phyloP scores from a whole-genome alignment of 1,284 basidiomycete species.

The Microbotryomycetes sp. region DNA sequence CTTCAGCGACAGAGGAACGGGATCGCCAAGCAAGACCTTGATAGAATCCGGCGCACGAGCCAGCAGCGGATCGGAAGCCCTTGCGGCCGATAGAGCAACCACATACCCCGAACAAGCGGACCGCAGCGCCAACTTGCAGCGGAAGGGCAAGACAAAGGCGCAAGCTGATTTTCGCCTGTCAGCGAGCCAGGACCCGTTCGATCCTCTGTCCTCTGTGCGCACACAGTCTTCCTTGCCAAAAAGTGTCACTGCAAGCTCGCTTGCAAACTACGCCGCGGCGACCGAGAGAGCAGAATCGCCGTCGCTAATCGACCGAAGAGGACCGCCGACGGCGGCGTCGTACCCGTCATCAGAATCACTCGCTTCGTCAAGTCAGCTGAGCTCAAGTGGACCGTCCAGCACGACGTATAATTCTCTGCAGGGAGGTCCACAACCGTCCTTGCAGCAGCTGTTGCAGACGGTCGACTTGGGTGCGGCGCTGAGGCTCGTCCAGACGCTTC shows the following conservation, averaged over 20 bases:
- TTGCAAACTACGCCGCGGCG: background rate
- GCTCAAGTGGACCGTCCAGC: background rate
- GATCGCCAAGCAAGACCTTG: background rate
- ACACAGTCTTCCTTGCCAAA: background rate
- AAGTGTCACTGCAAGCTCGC: background rate
- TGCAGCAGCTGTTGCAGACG: conserved; percentile 12
- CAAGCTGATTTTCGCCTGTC: background rate
- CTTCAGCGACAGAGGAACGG: background rate
- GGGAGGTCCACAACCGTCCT: background rate
- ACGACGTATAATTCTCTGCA: background rate
- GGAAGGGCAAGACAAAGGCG: background rate
- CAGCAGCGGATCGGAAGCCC: background rate
- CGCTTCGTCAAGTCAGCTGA: background rate
- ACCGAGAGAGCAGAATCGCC: background rate
- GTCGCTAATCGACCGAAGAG: background rate
- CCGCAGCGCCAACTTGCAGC: too few relatives aligned
- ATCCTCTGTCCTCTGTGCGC: conserved; percentile 6
- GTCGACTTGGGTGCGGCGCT: conserved; percentile 20
- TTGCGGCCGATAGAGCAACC: background rate
- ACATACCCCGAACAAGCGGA: too few relatives aligned
- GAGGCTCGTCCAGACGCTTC: conserved; percentile 14
- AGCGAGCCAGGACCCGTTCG: conserved; percentile 5
- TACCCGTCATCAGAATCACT: background rate
- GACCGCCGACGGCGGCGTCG: background rate
- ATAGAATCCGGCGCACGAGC: background rate